phyloP scores from a whole-genome alignment of 768 basidiomycete genomes.

The Clitopilus passeckerianus region DNA sequence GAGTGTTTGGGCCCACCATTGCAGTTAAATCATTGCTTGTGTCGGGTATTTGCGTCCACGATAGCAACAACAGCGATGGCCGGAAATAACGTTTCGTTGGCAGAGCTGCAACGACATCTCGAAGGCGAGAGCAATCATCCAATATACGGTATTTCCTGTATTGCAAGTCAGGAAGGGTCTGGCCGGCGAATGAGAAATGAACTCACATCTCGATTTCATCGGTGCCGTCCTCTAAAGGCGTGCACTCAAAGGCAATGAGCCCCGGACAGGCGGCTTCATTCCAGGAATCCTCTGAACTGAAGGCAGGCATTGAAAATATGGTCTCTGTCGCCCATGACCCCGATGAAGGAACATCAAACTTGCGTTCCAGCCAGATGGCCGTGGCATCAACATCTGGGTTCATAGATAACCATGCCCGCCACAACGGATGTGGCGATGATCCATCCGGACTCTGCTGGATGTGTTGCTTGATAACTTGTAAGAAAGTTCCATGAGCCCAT shows the following conservation, averaged over 20 bases:
- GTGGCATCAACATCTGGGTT: constrained; percentile 72
- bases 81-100: constrained; percentile 53
- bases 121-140: constrained; percentile 68
- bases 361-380: constrained; percentile 76
- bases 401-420: constrained; percentile 71
- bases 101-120: constrained; percentile 54
- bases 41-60: constrained; percentile 48
- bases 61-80: constrained; percentile 57
- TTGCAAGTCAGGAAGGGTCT: background rate
- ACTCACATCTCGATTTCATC: constrained; percentile 67
- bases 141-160: constrained; percentile 64
- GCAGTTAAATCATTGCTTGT: constrained; percentile 45
- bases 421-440: constrained; percentile 31
- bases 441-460: constrained; percentile 27
- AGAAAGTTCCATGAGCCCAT: constrained; percentile 74
- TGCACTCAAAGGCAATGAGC: constrained; percentile 71
- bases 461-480: constrained; percentile 37
- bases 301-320: constrained; percentile 57
- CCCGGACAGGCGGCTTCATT: constrained; percentile 41
- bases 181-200: background rate
- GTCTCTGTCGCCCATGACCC: constrained; percentile 57
- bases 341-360: constrained; percentile 65
- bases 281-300: constrained; percentile 16
- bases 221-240: constrained; percentile 52
- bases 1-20: constrained; percentile 42